Evolutionary conservation across 371 early-diverging fungal genomes (phyloP), one percentile per base, ranked within the genome.

Genomic region (Mortierella sp.): DNA sequence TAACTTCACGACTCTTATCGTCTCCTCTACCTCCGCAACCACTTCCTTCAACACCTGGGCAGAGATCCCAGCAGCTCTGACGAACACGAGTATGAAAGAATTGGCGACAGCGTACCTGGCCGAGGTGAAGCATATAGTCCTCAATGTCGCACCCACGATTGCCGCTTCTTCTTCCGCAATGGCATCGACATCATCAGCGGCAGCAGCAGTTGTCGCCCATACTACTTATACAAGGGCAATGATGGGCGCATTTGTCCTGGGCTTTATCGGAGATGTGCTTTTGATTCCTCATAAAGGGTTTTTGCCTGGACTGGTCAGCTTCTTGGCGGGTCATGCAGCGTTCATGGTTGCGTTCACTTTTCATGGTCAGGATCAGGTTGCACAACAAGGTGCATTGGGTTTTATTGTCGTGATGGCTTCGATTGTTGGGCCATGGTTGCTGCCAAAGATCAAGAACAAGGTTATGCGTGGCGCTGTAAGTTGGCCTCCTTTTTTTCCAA

Each of bases 261-360:
- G 78, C 24, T 55, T 24, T n/a, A 31, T 76, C 6, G 78, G 78
- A 4, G 78, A 76, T 50, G 78, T 76, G 6, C 24, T 76, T 21
- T 42, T 76, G 66, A 76, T 76, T 34, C 66, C 57, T n/a, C 15
- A 42, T 3, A 28, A 50, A 1, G 78, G 78, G 12, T 76, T 76
- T 55, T 44, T 76, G 54, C 70, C 78, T 4, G 78, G 78, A 15
- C 34, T 76, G 58, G 61, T 24, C n/a, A 70, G 78, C 39, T 76
- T 76, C 66, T 46, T 70, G 70, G 51, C 58, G 3, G 78, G 78
- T 9, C 70, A 70, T 50, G 70, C 78, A 6, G 78, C 78, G 17
- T 69, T 70, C 41, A 76, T 76, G 78, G 61, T 76, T 11, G 78
- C 78, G 8, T 76, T 76, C 23, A 70, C 70, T 30, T 65, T 76